These are phyloP conservation scores for Aureobasidium sp. DNA, from an alignment of 2,329 filamentous ascomycete genomes.

Conservation along the genomic window DNA sequence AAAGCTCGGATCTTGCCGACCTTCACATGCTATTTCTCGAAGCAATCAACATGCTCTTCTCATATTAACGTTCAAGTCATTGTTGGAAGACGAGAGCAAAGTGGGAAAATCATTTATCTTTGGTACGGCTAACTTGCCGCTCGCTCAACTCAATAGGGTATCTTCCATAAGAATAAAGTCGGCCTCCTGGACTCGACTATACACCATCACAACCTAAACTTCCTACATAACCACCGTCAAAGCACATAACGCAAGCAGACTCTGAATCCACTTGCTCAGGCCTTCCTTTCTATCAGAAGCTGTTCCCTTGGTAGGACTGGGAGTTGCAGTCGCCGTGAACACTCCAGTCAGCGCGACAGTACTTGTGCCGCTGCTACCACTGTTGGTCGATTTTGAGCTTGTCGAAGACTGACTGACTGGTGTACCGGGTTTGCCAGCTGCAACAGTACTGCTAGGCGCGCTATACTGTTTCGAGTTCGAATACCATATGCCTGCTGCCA, in stretches of 20 bases:
- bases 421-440: slow-evolving; percentile 24
- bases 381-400: neutral
- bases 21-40: neutral
- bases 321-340: slow-evolving; percentile 30
- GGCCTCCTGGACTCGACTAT: neutral
- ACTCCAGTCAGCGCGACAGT: slow-evolving; percentile 24
- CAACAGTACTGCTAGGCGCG: slow-evolving; percentile 24
- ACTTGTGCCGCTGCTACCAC: neutral
- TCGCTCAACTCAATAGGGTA: neutral
- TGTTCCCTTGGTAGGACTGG: slow-evolving; percentile 10
- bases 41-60: neutral
- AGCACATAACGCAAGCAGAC: neutral
- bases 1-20: neutral
- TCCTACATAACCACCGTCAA: neutral
- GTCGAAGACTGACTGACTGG: slow-evolving; percentile 18
- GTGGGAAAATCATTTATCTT: no score
- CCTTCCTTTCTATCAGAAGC: neutral
- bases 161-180: neutral
- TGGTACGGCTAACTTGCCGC: neutral
- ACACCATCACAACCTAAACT: neutral
- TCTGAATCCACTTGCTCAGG: neutral
- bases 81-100: no score
- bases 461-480: slow-evolving; percentile 29
- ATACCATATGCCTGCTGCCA: slow-evolving; percentile 53
- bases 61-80: no score